These are phyloP conservation scores for Termitomyces sp. DNA, from an alignment of 768 basidiomycete species.

Conservation along the genomic window DNA sequence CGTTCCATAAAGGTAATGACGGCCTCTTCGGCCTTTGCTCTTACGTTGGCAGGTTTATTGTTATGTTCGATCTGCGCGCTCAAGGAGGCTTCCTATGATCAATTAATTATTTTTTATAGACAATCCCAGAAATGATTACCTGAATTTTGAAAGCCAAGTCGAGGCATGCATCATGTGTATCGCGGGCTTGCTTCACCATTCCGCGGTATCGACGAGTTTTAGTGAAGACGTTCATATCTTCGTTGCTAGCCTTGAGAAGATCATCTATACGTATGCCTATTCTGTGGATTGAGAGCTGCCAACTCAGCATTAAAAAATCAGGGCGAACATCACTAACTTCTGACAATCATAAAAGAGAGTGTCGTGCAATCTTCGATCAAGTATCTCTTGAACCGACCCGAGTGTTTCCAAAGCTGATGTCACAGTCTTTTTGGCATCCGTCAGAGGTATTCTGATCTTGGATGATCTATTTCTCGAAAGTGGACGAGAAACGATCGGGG, in stretches of 20 bases:
- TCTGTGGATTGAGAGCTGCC: not conserved
- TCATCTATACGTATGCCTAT: not conserved
- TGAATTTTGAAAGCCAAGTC: not conserved
- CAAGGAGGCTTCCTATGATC: not conserved
- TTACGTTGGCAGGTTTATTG: not conserved
- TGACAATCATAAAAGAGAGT: not conserved
- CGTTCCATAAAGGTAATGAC: no score
- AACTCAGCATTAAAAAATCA: no score
- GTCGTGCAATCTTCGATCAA: not conserved
- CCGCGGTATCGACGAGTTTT: not conserved
- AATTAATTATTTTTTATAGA: not conserved
- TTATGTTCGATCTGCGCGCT: not conserved
- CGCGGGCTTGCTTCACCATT: not conserved
- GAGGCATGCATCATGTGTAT: not conserved
- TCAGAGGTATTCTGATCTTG: not conserved
- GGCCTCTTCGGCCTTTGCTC: not conserved
- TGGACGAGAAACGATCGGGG: not conserved
- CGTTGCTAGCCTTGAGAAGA: not conserved
- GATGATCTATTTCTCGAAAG: not conserved
- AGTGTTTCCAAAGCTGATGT: not conserved
- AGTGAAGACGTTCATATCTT: not conserved
- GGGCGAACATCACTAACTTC: not conserved
- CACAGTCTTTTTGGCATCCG: not conserved
- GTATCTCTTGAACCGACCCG: not conserved
- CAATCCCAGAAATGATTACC: not conserved